Conservation (phyloP, 768 basidiomycete genomes). For the Auriscalpium microsporum region DNA sequence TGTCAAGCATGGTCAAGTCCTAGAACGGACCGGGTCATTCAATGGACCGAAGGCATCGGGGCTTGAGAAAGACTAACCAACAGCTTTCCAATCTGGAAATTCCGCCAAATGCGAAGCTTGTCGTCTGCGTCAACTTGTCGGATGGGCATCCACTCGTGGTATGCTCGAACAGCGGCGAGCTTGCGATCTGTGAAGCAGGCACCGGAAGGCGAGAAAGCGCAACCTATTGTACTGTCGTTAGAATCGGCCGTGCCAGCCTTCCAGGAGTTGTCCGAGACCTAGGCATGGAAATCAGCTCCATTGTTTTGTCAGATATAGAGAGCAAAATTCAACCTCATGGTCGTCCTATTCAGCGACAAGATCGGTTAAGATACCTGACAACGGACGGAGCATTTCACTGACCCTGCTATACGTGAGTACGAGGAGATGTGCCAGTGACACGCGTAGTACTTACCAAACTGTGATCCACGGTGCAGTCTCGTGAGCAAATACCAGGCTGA, state of each 20-base stretch:
- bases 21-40: not conserved
- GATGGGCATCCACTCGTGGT: constrained; percentile 58
- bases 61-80: constrained; percentile 19
- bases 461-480: constrained; percentile 46
- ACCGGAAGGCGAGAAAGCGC: constrained; percentile 41
- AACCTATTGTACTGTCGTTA: constrained; percentile 44
- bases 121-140: constrained; percentile 47
- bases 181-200: constrained; percentile 55
- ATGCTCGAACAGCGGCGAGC: constrained; percentile 47
- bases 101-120: constrained; percentile 52
- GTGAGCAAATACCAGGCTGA: constrained; percentile 39
- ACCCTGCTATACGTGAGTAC: constrained; percentile 6
- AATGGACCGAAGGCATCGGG: too few species aligned
- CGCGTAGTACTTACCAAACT: constrained; percentile 32
- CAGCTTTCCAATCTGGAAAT: constrained; percentile 57
- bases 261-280: constrained; percentile 52
- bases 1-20: constrained; percentile 56
- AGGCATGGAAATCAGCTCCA: constrained; percentile 4
- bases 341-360: constrained; percentile 31
- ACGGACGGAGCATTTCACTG: not conserved
- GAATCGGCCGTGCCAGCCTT: constrained; percentile 47
- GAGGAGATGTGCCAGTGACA: too few species aligned
- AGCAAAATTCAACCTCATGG: constrained; percentile 32
- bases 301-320: not conserved
- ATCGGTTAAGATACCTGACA: too few species aligned